Percentiles rank a stretch among this genome's conserved stretches.
phyloP scores from a whole-genome alignment of 2,329 filamentous ascomycete species.

The Didymella lethalis region DNA sequence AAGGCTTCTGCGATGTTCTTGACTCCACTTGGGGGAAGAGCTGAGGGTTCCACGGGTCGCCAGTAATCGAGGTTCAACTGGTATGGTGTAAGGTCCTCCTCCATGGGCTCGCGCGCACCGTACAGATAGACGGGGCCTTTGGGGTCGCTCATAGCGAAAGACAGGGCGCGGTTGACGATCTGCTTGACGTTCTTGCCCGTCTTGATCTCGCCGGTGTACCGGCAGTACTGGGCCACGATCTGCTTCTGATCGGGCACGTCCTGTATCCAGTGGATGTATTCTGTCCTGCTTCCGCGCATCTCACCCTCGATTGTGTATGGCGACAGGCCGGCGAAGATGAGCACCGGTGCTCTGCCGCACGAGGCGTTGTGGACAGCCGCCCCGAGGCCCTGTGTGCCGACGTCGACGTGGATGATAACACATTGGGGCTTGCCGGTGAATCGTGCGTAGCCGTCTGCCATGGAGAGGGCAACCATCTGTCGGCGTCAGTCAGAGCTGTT shows the following conservation, averaged over 20 bases:
- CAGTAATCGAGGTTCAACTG: conserved; percentile 72
- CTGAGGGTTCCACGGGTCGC: conserved; percentile 74
- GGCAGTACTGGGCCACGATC: conserved; percentile 84
- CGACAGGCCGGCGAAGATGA: conserved; percentile 80
- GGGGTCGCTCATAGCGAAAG: conserved; percentile 80
- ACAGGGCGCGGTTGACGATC: conserved; percentile 83
- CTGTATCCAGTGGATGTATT: conserved; percentile 89
- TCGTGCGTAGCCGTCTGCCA: conserved; percentile 80
- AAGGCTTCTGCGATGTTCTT: conserved; percentile 69
- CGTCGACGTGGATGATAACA: conserved; percentile 82
- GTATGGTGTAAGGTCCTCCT: conserved; percentile 74
- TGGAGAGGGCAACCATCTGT: conserved; percentile 84
- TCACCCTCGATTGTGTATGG: conserved; percentile 82
- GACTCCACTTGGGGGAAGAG: conserved; percentile 63
- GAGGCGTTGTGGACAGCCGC: conserved; percentile 83
- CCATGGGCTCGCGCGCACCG: conserved; percentile 80
- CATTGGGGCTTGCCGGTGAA: conserved; percentile 76
- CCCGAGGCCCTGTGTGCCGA: conserved; percentile 80
- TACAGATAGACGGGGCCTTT: conserved; percentile 81
- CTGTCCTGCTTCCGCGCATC: conserved; percentile 73
- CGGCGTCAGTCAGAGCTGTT: conserved; percentile 1
- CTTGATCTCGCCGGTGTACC: conserved; percentile 83
- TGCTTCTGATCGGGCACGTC: conserved; percentile 83
- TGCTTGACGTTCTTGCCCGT: conserved; percentile 87
- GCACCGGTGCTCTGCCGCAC: conserved; percentile 74